Base-by-base conservation (phyloP, 2,329 filamentous ascomycete genomes). In the Daldinia sp. region DNA sequence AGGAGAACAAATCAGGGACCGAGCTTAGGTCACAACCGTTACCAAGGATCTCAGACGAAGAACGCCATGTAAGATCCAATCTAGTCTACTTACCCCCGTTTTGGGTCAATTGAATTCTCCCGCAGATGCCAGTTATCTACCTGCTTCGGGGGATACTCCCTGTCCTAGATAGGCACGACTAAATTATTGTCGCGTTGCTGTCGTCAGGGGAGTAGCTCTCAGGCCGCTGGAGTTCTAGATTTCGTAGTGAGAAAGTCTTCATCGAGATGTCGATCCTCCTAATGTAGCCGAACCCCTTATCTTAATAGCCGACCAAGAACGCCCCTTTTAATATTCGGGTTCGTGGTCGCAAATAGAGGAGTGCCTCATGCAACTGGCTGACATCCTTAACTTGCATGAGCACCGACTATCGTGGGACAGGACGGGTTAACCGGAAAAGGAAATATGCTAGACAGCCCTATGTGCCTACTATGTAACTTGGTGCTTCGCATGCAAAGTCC, bases 371-470 rank as follows among this genome's bases (percentile, higher is more conserved):
- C 58, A 42, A 68, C 62, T 70, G 60, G 63, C 42, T 63, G 57
- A 28, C 35, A 37, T 57, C 58, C 51, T 58, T 53, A 51, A 44
- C 59, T 42, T 62, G 60, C 61, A 65, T 63, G 64, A 57, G 61
- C 39, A 60, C 23, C n/a, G 64, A 61, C 57, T 63, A 63, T 66
- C 51, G 42, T 50, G 53, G 60, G 54, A 55, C 4, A 37, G 10
- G 13, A 44, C 50, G 56, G 35, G 58, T 64, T 68, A 67, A 54
- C 67, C 60, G 44, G 53, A 65, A 64, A 56, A 35, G 69, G 67
- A 65, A 68, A 66, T 28, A 66, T 44, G 56, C 28, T 62, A 64
- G 67, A 46, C 69, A 72, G 67, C 69, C 69, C 69, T 72, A 72
- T 59, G 67, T 39, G 30, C 53, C 69, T 67, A 66, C 55, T 39